These are phyloP conservation scores for Populus simonii DNA, from an alignment of 345 rosid species.

Conservation along the genomic window DNA sequence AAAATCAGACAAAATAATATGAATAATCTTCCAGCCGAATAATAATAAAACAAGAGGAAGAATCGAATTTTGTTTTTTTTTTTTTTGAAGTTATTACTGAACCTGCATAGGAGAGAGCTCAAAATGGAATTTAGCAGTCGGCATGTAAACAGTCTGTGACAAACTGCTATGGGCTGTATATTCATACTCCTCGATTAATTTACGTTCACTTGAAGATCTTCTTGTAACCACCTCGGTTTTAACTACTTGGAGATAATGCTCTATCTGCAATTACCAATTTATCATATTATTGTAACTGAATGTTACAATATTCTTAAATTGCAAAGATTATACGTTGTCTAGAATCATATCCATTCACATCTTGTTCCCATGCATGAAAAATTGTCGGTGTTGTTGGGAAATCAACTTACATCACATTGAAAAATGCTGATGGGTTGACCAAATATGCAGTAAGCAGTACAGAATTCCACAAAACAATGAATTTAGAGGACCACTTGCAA, in stretches of 20 bases:
- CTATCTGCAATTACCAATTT: constrained; percentile 56
- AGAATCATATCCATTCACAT: not conserved
- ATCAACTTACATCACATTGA: not conserved
- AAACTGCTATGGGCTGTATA: constrained; percentile 96
- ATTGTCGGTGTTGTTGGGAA: not conserved
- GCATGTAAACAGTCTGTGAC: constrained; percentile 64
- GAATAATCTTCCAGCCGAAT: not conserved
- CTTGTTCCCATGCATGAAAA: not conserved
- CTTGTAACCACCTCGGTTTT: constrained; percentile 78
- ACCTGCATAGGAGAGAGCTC: constrained; percentile 99
- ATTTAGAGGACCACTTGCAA: constrained; percentile 4
- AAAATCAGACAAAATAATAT: not conserved
- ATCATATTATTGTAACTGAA: not conserved
- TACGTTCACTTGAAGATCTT: constrained; percentile 39
- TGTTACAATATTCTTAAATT: not conserved
- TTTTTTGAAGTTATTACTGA: not conserved
- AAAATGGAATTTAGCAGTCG: constrained; percentile 82
- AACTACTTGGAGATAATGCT: constrained; percentile 94
- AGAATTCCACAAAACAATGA: constrained; percentile 6
- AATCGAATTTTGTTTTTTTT: not conserved
- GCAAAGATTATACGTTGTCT: not conserved
- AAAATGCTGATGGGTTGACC: not conserved
- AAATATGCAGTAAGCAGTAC: not conserved
- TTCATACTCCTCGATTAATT: constrained; percentile 77
- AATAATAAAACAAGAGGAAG: not conserved